These are phyloP conservation scores for Hypoxylon sp. DNA, from an alignment of 2,329 filamentous ascomycete species.

Conservation along the genomic window DNA sequence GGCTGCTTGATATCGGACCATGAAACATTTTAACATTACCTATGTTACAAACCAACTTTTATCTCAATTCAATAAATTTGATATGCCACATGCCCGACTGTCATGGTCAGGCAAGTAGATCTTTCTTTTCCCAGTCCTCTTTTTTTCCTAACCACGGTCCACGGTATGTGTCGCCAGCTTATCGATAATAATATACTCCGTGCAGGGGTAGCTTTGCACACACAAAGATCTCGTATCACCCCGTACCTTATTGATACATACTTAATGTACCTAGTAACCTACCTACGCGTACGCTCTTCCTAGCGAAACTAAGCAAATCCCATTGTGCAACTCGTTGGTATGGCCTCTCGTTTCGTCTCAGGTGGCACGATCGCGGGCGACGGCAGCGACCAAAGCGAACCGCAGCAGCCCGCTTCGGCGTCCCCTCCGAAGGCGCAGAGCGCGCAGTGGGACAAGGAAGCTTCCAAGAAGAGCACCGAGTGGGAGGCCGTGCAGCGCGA, in stretches of 20 bases:
- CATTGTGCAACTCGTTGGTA: too few relatives aligned
- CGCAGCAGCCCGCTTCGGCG: not conserved
- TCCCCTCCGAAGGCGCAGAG: conserved; percentile 42
- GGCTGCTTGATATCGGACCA: too few relatives aligned
- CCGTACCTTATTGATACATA: not conserved
- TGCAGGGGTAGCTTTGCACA: not conserved
- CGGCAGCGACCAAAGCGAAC: conserved; percentile 16
- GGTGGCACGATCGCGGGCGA: conserved; percentile 63
- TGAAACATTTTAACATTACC: too few relatives aligned
- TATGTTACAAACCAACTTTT: too few relatives aligned
- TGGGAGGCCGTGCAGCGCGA: conserved; percentile 75
- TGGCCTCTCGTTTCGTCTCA: conserved; percentile 68
- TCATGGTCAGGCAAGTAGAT: too few relatives aligned
- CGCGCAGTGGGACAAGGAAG: conserved; percentile 39
- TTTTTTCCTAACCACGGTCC: too few relatives aligned
- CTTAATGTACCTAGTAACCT: too few relatives aligned
- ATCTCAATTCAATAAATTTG: too few relatives aligned
- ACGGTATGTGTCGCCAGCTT: conserved; percentile 5
- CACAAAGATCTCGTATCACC: conserved; percentile 1
- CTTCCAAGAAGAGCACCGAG: conserved; percentile 54
- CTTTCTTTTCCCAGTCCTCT: too few relatives aligned
- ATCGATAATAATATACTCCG: conserved; percentile 21
- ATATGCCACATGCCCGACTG: too few relatives aligned
- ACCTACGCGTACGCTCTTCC: not conserved
- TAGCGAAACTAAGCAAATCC: conserved; percentile 2